Conservation (phyloP, 805 yeast genomes). For the Sugiyamaella boreocaroliniensis region DNA sequence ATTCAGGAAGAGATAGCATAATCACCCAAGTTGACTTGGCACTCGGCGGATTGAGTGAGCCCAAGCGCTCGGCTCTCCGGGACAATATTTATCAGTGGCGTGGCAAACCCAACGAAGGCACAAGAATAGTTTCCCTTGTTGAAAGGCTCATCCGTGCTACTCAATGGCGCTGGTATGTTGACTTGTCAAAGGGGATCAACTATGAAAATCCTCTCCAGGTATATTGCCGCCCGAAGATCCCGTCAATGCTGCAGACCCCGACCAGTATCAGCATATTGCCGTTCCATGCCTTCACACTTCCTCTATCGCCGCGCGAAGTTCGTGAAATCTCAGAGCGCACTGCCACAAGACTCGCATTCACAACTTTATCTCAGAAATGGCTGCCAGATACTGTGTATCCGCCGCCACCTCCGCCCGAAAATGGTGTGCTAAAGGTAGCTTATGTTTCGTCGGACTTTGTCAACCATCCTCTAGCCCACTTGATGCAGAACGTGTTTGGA, state of each 20-base stretch:
- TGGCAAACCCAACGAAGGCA: conserved; percentile 22
- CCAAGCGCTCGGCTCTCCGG: background rate
- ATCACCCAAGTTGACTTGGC: background rate
- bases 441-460: conserved; percentile 30
- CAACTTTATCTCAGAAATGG: conserved; percentile 24
- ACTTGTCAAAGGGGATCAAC: conserved; percentile 1
- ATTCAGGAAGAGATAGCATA: background rate
- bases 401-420: conserved; percentile 24
- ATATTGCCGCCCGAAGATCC: conserved; percentile 23
- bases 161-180: conserved; percentile 25
- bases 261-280: conserved; percentile 28
- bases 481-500: conserved; percentile 32
- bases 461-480: conserved; percentile 31
- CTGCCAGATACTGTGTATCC: conserved; percentile 24
- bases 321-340: conserved; percentile 23
- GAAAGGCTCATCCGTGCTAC: conserved; percentile 20
- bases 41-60: background rate
- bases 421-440: conserved; percentile 24
- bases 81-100: background rate
- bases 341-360: conserved; percentile 24
- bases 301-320: conserved; percentile 22
- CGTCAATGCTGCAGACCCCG: conserved; percentile 23
- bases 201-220: background rate
- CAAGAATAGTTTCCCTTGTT: conserved; percentile 21
- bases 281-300: conserved; percentile 31